Percentiles rank a stretch among this genome's conserved stretches.
phyloP scores from a whole-genome alignment of 2,329 filamentous ascomycete species.

The Penicillium brevicompactum region DNA sequence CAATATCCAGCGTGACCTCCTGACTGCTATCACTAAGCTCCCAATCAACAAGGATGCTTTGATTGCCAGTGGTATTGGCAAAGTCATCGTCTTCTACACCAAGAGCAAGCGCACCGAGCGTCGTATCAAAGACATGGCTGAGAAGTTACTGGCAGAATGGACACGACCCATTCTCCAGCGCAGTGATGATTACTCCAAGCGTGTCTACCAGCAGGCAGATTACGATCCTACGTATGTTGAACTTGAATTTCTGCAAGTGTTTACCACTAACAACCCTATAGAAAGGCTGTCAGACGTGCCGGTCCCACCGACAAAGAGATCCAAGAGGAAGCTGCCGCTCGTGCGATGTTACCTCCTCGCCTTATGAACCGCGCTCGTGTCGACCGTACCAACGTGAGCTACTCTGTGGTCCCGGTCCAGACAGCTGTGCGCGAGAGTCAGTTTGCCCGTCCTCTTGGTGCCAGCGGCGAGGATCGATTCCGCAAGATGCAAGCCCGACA shows the following conservation, averaged over 20 bases:
- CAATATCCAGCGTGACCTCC: conserved; percentile 94
- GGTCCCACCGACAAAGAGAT: conserved; percentile 39
- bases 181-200: conserved; percentile 92
- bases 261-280: conserved; percentile 23
- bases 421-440: conserved; percentile 50
- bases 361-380: conserved; percentile 61
- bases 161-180: conserved; percentile 90
- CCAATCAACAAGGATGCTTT: conserved; percentile 90
- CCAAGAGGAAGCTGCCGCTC: conserved; percentile 54
- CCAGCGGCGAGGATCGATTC: conserved; percentile 52
- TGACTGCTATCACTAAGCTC: conserved; percentile 75
- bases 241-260: conserved; percentile 4
- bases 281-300: conserved; percentile 40
- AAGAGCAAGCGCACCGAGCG: conserved; percentile 88
- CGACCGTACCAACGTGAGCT: conserved; percentile 61
- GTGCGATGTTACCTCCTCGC: conserved; percentile 55
- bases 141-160: conserved; percentile 92
- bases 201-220: conserved; percentile 59
- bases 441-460: conserved; percentile 49
- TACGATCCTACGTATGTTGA: conserved; percentile 59
- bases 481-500: conserved; percentile 53
- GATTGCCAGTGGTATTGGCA: conserved; percentile 89
- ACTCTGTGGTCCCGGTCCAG: conserved; percentile 65
- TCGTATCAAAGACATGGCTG: conserved; percentile 88
- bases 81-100: conserved; percentile 95